These are phyloP conservation scores for Colletotrichum sp. DNA, from an alignment of 2,329 filamentous ascomycete genomes.

Conservation along the genomic window DNA sequence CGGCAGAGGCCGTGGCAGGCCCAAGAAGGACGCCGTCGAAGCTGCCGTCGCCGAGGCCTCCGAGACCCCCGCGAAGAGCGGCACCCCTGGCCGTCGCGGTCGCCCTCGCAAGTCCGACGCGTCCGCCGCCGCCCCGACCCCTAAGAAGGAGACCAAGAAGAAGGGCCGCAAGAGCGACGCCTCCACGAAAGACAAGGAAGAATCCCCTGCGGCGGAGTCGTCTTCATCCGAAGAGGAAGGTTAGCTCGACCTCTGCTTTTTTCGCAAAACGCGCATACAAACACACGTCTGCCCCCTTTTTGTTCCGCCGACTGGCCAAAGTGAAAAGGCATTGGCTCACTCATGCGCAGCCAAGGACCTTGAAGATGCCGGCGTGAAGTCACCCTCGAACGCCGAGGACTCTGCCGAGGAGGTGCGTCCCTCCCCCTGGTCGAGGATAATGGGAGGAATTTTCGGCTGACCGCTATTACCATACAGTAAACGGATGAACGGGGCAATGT, in stretches of 20 bases:
- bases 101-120: conserved; percentile 35
- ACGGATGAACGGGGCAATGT: neutral
- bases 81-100: conserved; percentile 29
- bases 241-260: neutral
- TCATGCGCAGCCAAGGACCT: neutral
- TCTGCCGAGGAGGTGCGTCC: conserved; percentile 16
- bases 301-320: neutral
- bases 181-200: neutral
- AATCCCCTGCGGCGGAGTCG: neutral
- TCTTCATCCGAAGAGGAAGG: conserved; percentile 18
- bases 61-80: conserved; percentile 2
- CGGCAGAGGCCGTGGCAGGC: conserved; percentile 32
- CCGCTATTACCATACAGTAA: conserved; percentile 4
- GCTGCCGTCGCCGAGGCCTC: neutral
- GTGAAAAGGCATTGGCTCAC: neutral
- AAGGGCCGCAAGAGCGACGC: conserved; percentile 20
- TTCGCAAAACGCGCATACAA: neutral
- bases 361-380: neutral
- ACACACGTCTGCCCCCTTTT: neutral
- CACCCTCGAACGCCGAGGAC: conserved; percentile 3
- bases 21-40: conserved; percentile 30
- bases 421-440: conserved; percentile 4
- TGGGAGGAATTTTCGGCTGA: conserved; percentile 14
- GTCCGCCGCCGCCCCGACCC: conserved; percentile 24
- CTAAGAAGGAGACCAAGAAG: conserved; percentile 31